Conservation (phyloP, 257 asterid species). For the Solanum lycopersicoides region DNA sequence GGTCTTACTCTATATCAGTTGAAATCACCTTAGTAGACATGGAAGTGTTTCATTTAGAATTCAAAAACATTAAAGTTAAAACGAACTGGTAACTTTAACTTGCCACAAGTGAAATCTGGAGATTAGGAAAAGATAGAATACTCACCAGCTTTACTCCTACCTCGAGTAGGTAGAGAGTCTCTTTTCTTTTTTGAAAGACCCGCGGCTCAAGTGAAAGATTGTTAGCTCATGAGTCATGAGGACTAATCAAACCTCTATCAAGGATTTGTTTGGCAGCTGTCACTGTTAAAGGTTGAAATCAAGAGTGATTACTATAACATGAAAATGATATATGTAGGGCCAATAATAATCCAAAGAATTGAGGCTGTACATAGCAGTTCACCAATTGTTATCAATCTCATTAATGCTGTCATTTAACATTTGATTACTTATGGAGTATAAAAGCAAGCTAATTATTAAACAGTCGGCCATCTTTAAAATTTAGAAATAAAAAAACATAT, state of each 20-base stretch:
- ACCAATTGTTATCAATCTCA: neutral
- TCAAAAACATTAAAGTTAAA: neutral
- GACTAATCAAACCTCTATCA: neutral
- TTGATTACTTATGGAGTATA: neutral
- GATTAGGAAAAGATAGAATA: fast-evolving
- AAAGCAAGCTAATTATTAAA: neutral
- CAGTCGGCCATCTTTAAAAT: neutral
- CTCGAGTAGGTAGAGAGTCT: neutral
- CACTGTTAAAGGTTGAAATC: neutral
- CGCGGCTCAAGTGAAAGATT: neutral
- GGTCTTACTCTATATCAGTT: neutral
- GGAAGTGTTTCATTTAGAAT: neutral
- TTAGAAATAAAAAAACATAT: neutral
- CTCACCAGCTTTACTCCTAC: neutral
- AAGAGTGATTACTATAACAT: neutral
- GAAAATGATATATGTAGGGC: neutral
- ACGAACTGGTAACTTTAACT: neutral
- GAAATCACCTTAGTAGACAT: neutral
- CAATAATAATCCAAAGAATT: neutral
- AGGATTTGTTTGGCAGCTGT: neutral
- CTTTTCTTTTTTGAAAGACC: neutral
- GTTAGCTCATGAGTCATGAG: neutral
- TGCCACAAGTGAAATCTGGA: fast-evolving
- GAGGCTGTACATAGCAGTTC: neutral
- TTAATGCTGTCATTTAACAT: neutral